Conservation (phyloP, 306 rosid species). For the Castanopsis chinensis region DNA sequence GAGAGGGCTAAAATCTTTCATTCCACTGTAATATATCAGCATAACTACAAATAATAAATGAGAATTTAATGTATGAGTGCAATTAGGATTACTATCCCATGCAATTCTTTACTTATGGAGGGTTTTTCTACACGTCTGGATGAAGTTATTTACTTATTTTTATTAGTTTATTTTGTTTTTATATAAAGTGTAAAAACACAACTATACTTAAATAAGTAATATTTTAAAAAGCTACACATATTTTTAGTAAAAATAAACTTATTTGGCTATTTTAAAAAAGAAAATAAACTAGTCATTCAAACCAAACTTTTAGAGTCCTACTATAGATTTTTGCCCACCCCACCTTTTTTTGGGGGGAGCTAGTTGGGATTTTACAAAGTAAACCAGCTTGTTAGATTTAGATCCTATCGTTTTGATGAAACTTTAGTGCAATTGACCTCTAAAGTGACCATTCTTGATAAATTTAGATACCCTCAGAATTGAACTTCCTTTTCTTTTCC, state of each 20-base stretch:
- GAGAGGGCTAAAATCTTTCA: not conserved
- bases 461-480: slow-evolving; percentile 1
- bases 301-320: no score
- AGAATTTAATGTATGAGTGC: not conserved
- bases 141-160: not conserved
- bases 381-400: slow-evolving; percentile 26
- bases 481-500: not conserved
- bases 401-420: slow-evolving; percentile 28
- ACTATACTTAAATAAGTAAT: no score
- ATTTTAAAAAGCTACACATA: no score
- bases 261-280: no score
- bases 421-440: slow-evolving; percentile 28
- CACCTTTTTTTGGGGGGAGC: not conserved
- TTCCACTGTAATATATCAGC: not conserved
- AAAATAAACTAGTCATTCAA: no score
- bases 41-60: slow-evolving; percentile 5
- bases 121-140: not conserved
- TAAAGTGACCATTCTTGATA: slow-evolving; percentile 33
- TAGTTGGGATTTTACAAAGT: slow-evolving; percentile 1
- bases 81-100: not conserved
- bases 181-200: no score
- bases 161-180: not conserved
- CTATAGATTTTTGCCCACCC: no score
- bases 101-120: not conserved
- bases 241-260: no score